Base-by-base conservation (phyloP, 2,329 filamentous ascomycete species). In the Ophiostoma quercus region DNA sequence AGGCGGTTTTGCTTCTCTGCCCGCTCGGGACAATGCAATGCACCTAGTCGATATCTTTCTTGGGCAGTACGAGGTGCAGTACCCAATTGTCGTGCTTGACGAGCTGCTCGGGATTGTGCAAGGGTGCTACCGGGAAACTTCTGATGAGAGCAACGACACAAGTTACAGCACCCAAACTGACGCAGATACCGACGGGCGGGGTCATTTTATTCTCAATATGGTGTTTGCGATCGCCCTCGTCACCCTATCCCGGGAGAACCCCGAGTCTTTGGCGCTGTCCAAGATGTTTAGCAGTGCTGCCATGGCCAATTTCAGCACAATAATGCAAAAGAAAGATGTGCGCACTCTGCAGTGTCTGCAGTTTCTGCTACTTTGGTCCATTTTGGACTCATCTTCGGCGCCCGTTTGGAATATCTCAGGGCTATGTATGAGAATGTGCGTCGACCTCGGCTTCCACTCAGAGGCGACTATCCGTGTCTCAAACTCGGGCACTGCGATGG, bases 361-460 rank as follows among this genome's bases (percentile, higher is more conserved):
- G 2, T 68, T 75, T 19, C 66, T 74, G 19, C 62, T 75, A 3
- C 71, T 75, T 1, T 75, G 72, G 22, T 75, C 74, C 1, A 67
- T 74, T 9, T 62, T 75, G 3, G 71, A 73, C 22, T 71, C 73
- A 2, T 72, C 69, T 8, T 74, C 74, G 3, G 71, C 74, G 6
- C 74, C 74, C 3, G 71, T 74, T 8, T 75, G 74, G 74, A 74
- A 74, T 67, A 75, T 75, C 14, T 75, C 74, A 7, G 74, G 74
- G 1, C 66, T 75, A 5, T 74, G 74, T 57, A 74, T 74, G 69
- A 71, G 74, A 0, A 75, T 75, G 74, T 74, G 72, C n/a, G 68
- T 75, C 29, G 74, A 75, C 43, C 69, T 75, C 3, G 74, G 74
- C 22, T 72, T 72, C n/a, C 72, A 74, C 60, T 72, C 71, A 3